These are phyloP conservation scores for Pseudozyma flocculosa DNA, from an alignment of 1,284 basidiomycete genomes.

Conservation along the genomic window DNA sequence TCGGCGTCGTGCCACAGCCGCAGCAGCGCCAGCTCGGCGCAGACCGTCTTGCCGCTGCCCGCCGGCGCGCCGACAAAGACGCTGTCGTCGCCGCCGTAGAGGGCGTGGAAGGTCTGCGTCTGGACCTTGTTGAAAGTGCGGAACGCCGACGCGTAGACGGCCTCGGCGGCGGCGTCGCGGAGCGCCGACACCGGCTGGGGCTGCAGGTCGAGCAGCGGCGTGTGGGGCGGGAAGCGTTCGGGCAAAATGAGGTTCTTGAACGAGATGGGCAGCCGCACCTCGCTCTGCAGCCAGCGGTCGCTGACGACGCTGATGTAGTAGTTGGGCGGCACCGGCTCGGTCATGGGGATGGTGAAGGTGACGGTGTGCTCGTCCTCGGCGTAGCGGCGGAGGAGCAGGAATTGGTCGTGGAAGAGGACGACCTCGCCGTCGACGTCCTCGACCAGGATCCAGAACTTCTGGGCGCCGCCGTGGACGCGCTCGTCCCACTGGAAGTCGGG, in stretches of 20 bases:
- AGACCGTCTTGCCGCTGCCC: slow-evolving; percentile 75
- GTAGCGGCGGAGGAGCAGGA: slow-evolving; percentile 19
- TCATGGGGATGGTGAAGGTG: slow-evolving; percentile 60
- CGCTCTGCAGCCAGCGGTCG: slow-evolving; percentile 90
- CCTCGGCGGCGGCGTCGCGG: slow-evolving; percentile 14
- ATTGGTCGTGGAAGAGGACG: slow-evolving; percentile 74
- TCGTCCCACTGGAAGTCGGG: slow-evolving; percentile 81
- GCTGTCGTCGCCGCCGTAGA: slow-evolving; percentile 72
- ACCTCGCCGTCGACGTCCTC: slow-evolving; percentile 77
- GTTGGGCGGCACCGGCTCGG: slow-evolving; percentile 14
- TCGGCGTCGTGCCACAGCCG: slow-evolving; percentile 11
- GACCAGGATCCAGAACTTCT: slow-evolving; percentile 95
- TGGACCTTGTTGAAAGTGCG: slow-evolving; percentile 80
- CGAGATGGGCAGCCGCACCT: slow-evolving; percentile 70
- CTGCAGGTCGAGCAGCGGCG: slow-evolving; percentile 75
- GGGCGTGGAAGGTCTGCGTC: slow-evolving; percentile 83
- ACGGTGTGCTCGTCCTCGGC: slow-evolving; percentile 63
- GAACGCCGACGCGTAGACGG: slow-evolving; percentile 57
- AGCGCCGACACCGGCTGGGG: slow-evolving; percentile 68
- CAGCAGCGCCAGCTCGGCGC: slow-evolving; percentile 9
- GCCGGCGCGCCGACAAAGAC: slow-evolving; percentile 77
- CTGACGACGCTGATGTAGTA: slow-evolving; percentile 72
- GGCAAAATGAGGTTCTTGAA: slow-evolving; percentile 79
- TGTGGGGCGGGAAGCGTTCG: slow-evolving; percentile 65
- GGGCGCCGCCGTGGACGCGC: slow-evolving; percentile 72